Percentiles rank a stretch among this genome's conserved stretches.
These are phyloP conservation scores for Anisogramma anomala DNA, from an alignment of 2,329 filamentous ascomycete species.

Conservation along the genomic window DNA sequence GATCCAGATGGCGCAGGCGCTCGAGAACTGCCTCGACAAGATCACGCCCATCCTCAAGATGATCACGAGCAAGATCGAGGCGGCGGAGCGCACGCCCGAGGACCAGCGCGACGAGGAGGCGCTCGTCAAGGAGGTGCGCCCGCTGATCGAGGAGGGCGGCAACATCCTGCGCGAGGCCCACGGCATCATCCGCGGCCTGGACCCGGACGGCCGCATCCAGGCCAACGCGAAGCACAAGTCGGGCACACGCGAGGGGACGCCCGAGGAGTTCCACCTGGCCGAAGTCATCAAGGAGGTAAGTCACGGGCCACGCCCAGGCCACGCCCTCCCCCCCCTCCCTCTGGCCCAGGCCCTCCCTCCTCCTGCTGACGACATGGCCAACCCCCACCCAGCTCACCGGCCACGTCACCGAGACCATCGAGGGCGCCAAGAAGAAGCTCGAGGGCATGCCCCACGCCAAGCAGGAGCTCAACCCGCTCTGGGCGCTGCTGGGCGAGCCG, in stretches of 20 bases:
- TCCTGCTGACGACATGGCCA: too few relatives aligned
- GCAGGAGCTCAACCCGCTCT: constrained; percentile 87
- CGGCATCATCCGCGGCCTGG: constrained; percentile 73
- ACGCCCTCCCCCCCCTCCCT: too few relatives aligned
- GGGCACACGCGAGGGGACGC: constrained; percentile 61
- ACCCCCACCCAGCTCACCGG: constrained; percentile 67
- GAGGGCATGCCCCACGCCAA: constrained; percentile 88
- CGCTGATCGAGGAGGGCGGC: constrained; percentile 75
- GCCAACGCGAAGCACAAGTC: constrained; percentile 75
- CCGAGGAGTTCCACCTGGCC: constrained; percentile 75
- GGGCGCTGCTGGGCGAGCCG: constrained; percentile 71
- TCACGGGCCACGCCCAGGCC: too few relatives aligned
- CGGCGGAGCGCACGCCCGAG: constrained; percentile 66
- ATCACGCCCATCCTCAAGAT: constrained; percentile 76
- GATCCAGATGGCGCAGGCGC: constrained; percentile 58
- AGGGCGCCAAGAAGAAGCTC: constrained; percentile 81
- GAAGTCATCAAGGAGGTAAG: constrained; percentile 67
- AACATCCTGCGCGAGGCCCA: constrained; percentile 78
- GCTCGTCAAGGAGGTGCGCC: constrained; percentile 75
- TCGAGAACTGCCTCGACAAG: constrained; percentile 70
- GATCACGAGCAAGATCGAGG: constrained; percentile 75
- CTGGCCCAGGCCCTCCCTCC: too few relatives aligned
- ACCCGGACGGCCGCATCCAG: constrained; percentile 78
- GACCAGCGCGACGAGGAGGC: constrained; percentile 86
- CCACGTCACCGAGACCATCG: constrained; percentile 70